phyloP scores from a whole-genome alignment of 805 yeast species.

The Lachancea dasiensis region DNA sequence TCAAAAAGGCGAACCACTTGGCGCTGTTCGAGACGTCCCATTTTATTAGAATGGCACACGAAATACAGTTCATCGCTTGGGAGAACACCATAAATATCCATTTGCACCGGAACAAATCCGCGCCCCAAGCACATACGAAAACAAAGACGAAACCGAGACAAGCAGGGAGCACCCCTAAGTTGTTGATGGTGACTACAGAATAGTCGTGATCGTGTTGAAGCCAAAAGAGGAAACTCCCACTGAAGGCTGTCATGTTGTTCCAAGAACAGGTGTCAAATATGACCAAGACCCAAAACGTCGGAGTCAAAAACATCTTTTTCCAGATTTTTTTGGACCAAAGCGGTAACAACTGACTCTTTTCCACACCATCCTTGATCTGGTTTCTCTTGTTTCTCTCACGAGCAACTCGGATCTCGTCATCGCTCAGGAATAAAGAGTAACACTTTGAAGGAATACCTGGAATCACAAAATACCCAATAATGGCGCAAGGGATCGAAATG shows the following conservation, averaged over 20 bases:
- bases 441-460: slow-evolving; percentile 61
- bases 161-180: slow-evolving; percentile 51
- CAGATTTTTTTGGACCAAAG: slow-evolving; percentile 40
- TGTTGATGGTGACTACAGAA: slow-evolving; percentile 40
- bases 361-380: slow-evolving; percentile 29
- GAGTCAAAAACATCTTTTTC: slow-evolving; percentile 45
- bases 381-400: slow-evolving; percentile 37
- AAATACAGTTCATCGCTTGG: slow-evolving; percentile 46
- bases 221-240: slow-evolving; percentile 60
- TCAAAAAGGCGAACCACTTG: slow-evolving; percentile 59
- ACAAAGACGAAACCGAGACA: slow-evolving; percentile 51
- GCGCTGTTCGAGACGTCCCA: slow-evolving; percentile 56
- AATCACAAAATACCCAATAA: slow-evolving; percentile 42
- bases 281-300: slow-evolving; percentile 52
- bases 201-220: slow-evolving; percentile 44
- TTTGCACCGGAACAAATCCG: slow-evolving; percentile 45
- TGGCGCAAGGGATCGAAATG: slow-evolving; percentile 42
- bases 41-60: slow-evolving; percentile 49
- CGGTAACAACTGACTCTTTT: slow-evolving; percentile 24
- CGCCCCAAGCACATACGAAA: slow-evolving; percentile 41
- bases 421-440: slow-evolving; percentile 49
- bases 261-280: slow-evolving; percentile 54
- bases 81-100: slow-evolving; percentile 51
- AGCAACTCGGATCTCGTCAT: slow-evolving; percentile 53
- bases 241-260: slow-evolving; percentile 53